Conservation (phyloP, 352 stramenopile genomes). For the Phytophthora pinifolia region DNA sequence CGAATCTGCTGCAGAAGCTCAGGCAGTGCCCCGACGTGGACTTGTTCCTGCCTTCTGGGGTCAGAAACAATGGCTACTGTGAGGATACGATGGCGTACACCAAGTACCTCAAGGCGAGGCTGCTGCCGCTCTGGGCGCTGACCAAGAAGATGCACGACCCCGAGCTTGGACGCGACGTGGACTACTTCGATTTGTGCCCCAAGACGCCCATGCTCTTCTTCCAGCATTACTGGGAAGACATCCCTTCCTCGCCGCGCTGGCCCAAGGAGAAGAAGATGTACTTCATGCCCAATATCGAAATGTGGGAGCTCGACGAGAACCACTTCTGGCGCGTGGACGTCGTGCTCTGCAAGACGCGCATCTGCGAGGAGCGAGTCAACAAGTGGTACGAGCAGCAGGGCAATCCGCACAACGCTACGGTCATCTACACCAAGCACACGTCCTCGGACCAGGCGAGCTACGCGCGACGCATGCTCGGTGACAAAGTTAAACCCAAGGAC, state of each 20-base stretch:
- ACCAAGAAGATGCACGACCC: constrained; percentile 36
- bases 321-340: constrained; percentile 43
- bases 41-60: constrained; percentile 46
- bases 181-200: constrained; percentile 54
- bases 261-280: constrained; percentile 44
- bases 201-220: constrained; percentile 45
- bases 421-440: constrained; percentile 68
- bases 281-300: constrained; percentile 49
- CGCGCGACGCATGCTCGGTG: constrained; percentile 23
- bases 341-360: constrained; percentile 48
- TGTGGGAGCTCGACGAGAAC: constrained; percentile 44
- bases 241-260: constrained; percentile 29
- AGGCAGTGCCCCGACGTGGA: constrained; percentile 64
- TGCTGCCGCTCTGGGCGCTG: constrained; percentile 47
- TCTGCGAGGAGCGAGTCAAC: constrained; percentile 42
- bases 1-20: constrained; percentile 45
- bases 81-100: constrained; percentile 59
- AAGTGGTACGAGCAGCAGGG: constrained; percentile 58
- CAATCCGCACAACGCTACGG: constrained; percentile 43
- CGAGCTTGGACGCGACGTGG: constrained; percentile 20
- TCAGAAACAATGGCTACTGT: constrained; percentile 53
- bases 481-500: constrained; percentile 36
- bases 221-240: constrained; percentile 50
- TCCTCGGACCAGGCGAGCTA: constrained; percentile 47
- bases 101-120: constrained; percentile 42